Evolutionary conservation across 2,329 filamentous ascomycete species (phyloP).

Genomic region (Pseudogymnoascus sp.): DNA sequence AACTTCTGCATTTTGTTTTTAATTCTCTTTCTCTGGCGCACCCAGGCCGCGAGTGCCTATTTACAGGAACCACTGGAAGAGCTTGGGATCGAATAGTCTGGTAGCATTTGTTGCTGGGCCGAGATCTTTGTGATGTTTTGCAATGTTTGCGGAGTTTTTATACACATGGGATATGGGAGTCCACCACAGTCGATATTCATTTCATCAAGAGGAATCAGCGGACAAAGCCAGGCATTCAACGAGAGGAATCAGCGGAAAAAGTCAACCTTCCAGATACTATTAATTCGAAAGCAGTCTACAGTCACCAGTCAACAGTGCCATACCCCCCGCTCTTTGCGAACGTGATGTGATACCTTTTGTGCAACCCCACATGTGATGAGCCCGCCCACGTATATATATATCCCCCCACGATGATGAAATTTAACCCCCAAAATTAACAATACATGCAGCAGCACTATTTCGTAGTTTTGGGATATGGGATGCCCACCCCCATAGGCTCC

Average conservation of each 20-base stretch:
- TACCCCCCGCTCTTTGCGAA: not conserved
- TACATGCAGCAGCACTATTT: not conserved
- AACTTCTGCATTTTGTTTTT: not conserved
- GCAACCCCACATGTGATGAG: not conserved
- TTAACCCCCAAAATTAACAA: not conserved
- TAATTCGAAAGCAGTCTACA: not conserved
- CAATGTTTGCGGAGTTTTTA: not conserved
- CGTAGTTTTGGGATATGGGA: not conserved
- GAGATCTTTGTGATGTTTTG: not conserved
- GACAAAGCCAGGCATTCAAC: not conserved
- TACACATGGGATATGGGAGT: not conserved
- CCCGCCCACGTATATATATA: slow-evolving; percentile 3
- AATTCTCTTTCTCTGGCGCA: not conserved
- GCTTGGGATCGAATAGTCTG: not conserved
- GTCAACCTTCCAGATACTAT: not conserved
- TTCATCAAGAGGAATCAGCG: not conserved
- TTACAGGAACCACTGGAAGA: not conserved
- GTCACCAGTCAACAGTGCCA: not conserved
- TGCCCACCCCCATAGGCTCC: not conserved
- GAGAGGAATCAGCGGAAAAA: not conserved
- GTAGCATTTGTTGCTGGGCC: not conserved
- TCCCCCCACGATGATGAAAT: slow-evolving; percentile 3
- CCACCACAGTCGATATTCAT: not conserved
- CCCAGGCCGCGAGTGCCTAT: not conserved
- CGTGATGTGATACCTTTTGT: slow-evolving; percentile 3